Evolutionary conservation across 768 basidiomycete species (phyloP).

Genomic region (Termitomyces titanicus): DNA sequence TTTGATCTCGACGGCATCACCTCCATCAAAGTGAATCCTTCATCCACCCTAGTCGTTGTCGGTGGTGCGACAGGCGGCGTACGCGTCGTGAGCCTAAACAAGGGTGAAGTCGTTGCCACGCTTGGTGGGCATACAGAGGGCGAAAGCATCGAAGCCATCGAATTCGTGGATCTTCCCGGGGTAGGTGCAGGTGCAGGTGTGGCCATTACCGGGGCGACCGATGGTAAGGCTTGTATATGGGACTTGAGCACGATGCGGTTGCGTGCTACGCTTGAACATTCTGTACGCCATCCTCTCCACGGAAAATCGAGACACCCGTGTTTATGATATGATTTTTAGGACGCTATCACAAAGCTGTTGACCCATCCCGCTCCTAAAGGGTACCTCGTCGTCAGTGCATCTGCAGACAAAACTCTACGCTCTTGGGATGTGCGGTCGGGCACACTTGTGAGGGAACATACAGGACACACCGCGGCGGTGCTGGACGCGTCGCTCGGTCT

Average conservation of each 20-base stretch:
- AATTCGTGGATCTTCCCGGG: slow-evolving; percentile 75
- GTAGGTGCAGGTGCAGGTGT: slow-evolving; percentile 52
- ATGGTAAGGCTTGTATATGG: slow-evolving; percentile 94
- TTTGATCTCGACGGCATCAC: slow-evolving; percentile 86
- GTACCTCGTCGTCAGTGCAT: slow-evolving; percentile 79
- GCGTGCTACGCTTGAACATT: slow-evolving; percentile 77
- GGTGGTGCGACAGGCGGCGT: slow-evolving; percentile 86
- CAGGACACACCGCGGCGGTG: slow-evolving; percentile 77
- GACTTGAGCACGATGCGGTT: slow-evolving; percentile 85
- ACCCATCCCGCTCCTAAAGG: slow-evolving; percentile 71
- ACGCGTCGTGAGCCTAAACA: slow-evolving; percentile 81
- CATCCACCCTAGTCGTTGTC: slow-evolving; percentile 87
- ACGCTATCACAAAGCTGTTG: slow-evolving; percentile 80
- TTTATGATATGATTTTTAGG: slow-evolving; percentile 40
- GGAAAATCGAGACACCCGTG: background rate
- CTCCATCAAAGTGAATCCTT: slow-evolving; percentile 76
- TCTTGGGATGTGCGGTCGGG: slow-evolving; percentile 96
- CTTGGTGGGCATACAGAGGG: slow-evolving; percentile 83
- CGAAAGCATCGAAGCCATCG: slow-evolving; percentile 85
- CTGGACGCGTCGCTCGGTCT: slow-evolving; percentile 71
- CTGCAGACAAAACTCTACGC: slow-evolving; percentile 80
- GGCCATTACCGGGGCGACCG: slow-evolving; percentile 85
- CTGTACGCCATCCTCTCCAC: slow-evolving; percentile 42
- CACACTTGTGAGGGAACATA: slow-evolving; percentile 69
- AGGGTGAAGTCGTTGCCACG: slow-evolving; percentile 76